Evolutionary conservation across 805 yeast species (phyloP).

Genomic region (Blastobotrys mokoenaii): DNA sequence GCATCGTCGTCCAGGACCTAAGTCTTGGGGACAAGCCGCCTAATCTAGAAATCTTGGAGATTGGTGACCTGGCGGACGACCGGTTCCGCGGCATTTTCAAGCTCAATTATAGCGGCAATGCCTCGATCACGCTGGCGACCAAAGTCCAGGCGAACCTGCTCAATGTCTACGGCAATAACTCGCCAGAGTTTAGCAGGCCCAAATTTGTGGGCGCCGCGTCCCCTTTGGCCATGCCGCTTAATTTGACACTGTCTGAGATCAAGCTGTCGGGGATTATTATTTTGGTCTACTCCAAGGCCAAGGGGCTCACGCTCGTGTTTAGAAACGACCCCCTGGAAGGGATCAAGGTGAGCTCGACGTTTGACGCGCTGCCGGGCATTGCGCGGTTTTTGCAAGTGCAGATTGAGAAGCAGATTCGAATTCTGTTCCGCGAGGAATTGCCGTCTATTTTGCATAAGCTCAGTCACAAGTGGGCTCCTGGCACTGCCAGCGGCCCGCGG

Average conservation of each 20-base stretch:
- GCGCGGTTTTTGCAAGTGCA: constrained; percentile 77
- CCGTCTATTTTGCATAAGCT: constrained; percentile 74
- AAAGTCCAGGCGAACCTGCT: constrained; percentile 79
- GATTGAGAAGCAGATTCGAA: constrained; percentile 72
- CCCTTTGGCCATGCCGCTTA: constrained; percentile 70
- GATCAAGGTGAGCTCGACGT: constrained; percentile 77
- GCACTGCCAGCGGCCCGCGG: constrained; percentile 19
- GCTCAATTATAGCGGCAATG: constrained; percentile 65
- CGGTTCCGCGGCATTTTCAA: constrained; percentile 52
- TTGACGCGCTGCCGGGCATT: constrained; percentile 74
- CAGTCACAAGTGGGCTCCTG: constrained; percentile 55
- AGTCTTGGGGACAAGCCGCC: constrained; percentile 72
- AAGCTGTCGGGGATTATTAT: constrained; percentile 73
- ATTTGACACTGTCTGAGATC: constrained; percentile 63
- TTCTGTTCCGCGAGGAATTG: constrained; percentile 71
- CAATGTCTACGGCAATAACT: constrained; percentile 44
- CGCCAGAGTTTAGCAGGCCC: constrained; percentile 54
- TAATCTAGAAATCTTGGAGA: constrained; percentile 61
- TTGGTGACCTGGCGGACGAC: constrained; percentile 61
- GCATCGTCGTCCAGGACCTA: constrained; percentile 56
- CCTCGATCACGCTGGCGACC: constrained; percentile 60
- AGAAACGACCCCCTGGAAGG: constrained; percentile 82
- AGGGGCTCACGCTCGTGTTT: constrained; percentile 80
- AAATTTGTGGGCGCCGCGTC: constrained; percentile 55
- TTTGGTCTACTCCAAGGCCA: constrained; percentile 70